Percentiles rank a stretch among this genome's conserved stretches.
These are phyloP conservation scores for Bretziella fagacearum DNA, from an alignment of 2,329 filamentous ascomycete genomes.

Conservation along the genomic window DNA sequence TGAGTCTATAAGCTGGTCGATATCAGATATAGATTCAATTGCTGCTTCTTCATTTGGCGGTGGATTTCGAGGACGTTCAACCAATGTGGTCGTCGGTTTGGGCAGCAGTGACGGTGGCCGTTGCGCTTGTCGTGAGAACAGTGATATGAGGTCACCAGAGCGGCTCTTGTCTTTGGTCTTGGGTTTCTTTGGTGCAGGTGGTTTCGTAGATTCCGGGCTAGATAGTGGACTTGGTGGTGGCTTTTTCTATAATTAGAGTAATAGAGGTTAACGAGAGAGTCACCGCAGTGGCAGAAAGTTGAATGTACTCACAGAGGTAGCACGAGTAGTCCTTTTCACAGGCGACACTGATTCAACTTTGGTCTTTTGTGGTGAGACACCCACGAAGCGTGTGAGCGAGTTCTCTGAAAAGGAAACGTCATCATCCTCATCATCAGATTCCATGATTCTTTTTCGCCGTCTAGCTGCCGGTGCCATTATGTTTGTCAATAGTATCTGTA, in stretches of 20 bases:
- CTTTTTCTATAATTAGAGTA: not conserved
- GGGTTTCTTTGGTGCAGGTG: constrained; percentile 25
- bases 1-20: constrained; percentile 21
- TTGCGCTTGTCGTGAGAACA: constrained; percentile 46
- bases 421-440: constrained; percentile 34
- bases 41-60: constrained; percentile 19
- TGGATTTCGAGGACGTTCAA: constrained; percentile 17
- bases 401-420: constrained; percentile 25
- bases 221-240: constrained; percentile 23
- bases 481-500: too few species aligned
- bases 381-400: constrained; percentile 35
- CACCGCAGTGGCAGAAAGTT: not conserved
- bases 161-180: constrained; percentile 34
- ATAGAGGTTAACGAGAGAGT: not conserved
- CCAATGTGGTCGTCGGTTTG: constrained; percentile 16
- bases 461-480: constrained; percentile 42
- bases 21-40: constrained; percentile 43
- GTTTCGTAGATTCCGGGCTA: constrained; percentile 30
- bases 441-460: constrained; percentile 38
- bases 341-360: constrained; percentile 13
- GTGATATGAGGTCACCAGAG: constrained; percentile 37
- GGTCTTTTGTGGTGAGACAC: constrained; percentile 30
- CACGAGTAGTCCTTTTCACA: not conserved
- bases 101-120: constrained; percentile 20
- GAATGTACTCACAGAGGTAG: not conserved